Percentiles rank a stretch among this genome's conserved stretches.
Conservation (phyloP, 208 protist species). For the Acanthamoeba triangularis region DNA sequence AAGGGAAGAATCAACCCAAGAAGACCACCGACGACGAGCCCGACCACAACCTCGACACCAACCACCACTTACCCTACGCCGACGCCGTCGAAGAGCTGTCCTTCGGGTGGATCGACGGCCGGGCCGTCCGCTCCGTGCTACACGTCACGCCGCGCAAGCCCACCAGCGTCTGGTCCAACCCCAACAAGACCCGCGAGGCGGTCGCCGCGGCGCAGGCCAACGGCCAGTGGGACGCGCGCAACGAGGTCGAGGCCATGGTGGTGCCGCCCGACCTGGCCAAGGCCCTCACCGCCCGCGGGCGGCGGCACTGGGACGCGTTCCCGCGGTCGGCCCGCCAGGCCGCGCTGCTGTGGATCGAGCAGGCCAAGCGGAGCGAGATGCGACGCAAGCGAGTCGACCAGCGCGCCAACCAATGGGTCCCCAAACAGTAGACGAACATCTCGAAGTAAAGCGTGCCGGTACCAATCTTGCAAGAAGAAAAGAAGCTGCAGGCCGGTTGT, state of each 20-base stretch:
- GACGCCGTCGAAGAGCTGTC: conserved; percentile 39
- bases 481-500: no score
- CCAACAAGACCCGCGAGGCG: background rate
- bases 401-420: background rate
- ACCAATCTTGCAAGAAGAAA: no score
- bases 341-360: conserved; percentile 5
- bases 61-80: background rate
- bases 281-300: background rate
- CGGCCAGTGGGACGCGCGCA: background rate
- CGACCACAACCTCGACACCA: background rate
- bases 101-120: conserved; percentile 44
- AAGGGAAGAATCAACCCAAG: background rate
- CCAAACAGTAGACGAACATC: no score
- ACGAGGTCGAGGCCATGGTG: background rate
- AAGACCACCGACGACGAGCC: background rate
- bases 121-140: background rate
- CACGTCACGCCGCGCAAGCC: background rate
- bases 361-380: conserved; percentile 37
- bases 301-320: conserved; percentile 22
- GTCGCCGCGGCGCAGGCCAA: background rate
- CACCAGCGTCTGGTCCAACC: background rate
- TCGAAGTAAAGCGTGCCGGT: no score
- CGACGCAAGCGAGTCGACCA: conserved; percentile 1
- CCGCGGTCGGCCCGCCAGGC: background rate
- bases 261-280: background rate